Base-by-base conservation (phyloP, 768 basidiomycete genomes). In the Gelatoporia subvermispora region DNA sequence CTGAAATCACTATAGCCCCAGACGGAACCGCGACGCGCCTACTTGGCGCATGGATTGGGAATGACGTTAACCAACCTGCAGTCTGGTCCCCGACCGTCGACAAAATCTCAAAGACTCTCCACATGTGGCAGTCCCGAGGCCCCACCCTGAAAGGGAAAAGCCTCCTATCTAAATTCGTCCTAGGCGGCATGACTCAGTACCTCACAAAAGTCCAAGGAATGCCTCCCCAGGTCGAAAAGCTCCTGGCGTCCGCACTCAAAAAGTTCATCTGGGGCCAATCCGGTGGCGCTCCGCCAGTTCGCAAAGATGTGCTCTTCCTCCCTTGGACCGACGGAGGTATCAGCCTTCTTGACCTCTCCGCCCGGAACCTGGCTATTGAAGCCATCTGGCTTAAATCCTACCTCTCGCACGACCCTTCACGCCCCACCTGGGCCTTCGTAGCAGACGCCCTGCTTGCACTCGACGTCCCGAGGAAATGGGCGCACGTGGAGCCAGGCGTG, bases 191-290 rank as follows among this genome's bases (percentile, higher is more conserved):
- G 13, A n/a, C 43, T 10, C 24, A 22, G n/a, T 44, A 44, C 28
- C 21, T 54, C 1, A 46, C 62, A 0, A 46, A 50, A 8, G 62
- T 58, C 5, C 59, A 64, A 35, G 45, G 59, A 1, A 64, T 64
- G 62, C 62, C 60, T 3, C 17, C 1, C 2, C 3, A 13, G 1
- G 41, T 49, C 3, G 3, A 21, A 4, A 38, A 28, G 2, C 0
- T 37, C 0, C 24, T 52, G 3, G 23, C 20, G 3, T 47, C 37
- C 10, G 17, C 46, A 1, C 11, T 49, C 0, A 13, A 38, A 0
- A 24, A 21, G 18, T 56, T 52, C 20, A 8, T 56, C 0, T 56
- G 54, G 54, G 36, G 48, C 15, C 38, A 47, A 2, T 16, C 20
- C 3, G 11, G 16, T 5, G 23, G 22, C 15, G 37, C 8, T 5